Conservation (phyloP, 1,284 basidiomycete genomes). For the Sparassis latifolia region DNA sequence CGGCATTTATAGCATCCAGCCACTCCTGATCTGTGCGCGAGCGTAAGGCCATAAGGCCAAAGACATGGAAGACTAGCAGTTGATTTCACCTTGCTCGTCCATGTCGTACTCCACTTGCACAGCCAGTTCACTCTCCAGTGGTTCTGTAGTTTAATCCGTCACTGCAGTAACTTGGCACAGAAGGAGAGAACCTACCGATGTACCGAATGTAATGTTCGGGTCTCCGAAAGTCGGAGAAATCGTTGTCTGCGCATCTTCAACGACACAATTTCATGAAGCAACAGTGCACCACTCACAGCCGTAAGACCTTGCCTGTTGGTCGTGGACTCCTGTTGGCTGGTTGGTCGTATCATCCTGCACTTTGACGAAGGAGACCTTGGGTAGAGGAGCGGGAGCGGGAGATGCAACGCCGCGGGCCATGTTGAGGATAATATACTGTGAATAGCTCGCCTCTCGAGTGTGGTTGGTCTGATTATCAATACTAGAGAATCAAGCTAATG, state of each 20-base stretch:
- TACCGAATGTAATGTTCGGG: constrained; percentile 89
- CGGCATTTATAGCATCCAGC: constrained; percentile 83
- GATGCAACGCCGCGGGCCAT: constrained; percentile 34
- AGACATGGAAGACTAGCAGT: background rate
- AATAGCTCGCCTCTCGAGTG: background rate
- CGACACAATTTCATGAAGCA: background rate
- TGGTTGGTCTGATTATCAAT: background rate
- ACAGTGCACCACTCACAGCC: constrained; percentile 21
- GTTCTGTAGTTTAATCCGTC: constrained; percentile 47
- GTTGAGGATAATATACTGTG: background rate
- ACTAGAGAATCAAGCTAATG: background rate
- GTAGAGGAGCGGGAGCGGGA: constrained; percentile 35
- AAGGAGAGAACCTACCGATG: constrained; percentile 52
- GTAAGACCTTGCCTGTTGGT: constrained; percentile 24
- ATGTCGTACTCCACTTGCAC: constrained; percentile 98
- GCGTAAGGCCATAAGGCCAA: background rate
- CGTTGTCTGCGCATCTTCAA: constrained; percentile 54
- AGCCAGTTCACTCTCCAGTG: constrained; percentile 87
- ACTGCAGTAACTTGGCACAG: background rate
- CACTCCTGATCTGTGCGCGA: constrained; percentile 81
- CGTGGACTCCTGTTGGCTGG: constrained; percentile 32
- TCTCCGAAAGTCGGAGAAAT: constrained; percentile 67
- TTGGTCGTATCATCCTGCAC: constrained; percentile 52
- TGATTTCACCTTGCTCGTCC: constrained; percentile 87
- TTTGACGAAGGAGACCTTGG: constrained; percentile 55